phyloP scores from a whole-genome alignment of 768 basidiomycete genomes.

The Leccinellum rugosiceps region DNA sequence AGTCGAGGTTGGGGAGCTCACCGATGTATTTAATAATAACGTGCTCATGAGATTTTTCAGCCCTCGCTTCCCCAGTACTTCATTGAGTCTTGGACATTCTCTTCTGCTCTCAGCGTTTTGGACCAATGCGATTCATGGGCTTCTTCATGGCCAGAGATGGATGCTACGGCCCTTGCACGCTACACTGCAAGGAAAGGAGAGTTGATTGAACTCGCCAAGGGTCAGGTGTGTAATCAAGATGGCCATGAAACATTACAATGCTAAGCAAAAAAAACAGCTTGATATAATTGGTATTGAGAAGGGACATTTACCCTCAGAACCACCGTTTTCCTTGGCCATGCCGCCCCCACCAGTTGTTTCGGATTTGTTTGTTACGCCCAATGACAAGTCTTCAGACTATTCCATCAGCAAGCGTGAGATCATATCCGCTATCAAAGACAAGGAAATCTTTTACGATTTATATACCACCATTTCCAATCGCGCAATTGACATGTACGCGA shows the following conservation, averaged over 20 bases:
- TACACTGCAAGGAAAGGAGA: conserved; percentile 85
- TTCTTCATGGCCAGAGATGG: conserved; percentile 39
- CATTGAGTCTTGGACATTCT: conserved; percentile 92
- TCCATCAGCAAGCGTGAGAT: conserved; percentile 62
- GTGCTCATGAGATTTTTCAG: conserved; percentile 33
- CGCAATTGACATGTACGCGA: conserved; percentile 81
- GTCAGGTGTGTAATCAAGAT: conserved; percentile 56
- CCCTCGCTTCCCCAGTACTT: conserved; percentile 62
- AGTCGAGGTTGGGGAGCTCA: conserved; percentile 53
- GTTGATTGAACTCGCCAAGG: conserved; percentile 80
- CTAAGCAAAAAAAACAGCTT: conserved; percentile 47
- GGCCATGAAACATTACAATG: background rate
- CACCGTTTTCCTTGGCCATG: conserved; percentile 68
- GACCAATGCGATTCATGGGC: conserved; percentile 79
- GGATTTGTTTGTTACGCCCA: conserved; percentile 16
- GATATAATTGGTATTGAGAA: conserved; percentile 77
- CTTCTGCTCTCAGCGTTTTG: conserved; percentile 79
- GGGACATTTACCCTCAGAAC: conserved; percentile 65
- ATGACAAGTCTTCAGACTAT: conserved; percentile 21
- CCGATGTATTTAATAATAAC: conserved; percentile 1
- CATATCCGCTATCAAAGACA: conserved; percentile 50
- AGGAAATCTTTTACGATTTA: conserved; percentile 68
- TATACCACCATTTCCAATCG: conserved; percentile 76
- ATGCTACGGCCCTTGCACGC: conserved; percentile 43
- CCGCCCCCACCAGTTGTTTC: conserved; percentile 10